Conservation (phyloP, 345 rosid species). For the Lepidium didymum region DNA sequence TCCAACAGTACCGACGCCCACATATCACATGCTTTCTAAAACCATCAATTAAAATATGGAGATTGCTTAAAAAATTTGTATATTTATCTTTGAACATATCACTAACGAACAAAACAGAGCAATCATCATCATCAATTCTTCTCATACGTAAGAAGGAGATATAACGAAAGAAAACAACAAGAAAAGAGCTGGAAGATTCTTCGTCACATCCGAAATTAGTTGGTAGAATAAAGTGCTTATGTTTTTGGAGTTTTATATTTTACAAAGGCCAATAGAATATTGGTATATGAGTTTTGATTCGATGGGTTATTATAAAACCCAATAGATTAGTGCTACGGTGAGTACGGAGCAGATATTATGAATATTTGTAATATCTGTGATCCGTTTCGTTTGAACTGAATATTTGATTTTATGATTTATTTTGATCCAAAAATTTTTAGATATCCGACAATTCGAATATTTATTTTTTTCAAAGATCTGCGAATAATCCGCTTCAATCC, state of each 20-base stretch:
- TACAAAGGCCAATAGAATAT: not conserved
- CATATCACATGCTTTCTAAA: slow-evolving; percentile 14
- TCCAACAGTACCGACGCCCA: slow-evolving; percentile 2
- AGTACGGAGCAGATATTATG: too few relatives aligned
- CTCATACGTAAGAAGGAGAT: slow-evolving; percentile 16
- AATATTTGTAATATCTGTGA: too few relatives aligned
- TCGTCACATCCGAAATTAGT: slow-evolving; percentile 18
- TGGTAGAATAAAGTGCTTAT: not conserved
- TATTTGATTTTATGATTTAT: too few relatives aligned
- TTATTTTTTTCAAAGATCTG: too few relatives aligned
- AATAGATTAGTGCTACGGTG: too few relatives aligned
- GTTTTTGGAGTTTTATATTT: not conserved
- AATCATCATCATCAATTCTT: slow-evolving; percentile 21
- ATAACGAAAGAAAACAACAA: slow-evolving; percentile 4
- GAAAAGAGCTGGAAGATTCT: slow-evolving; percentile 23
- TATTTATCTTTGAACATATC: not conserved
- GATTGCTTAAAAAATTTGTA: not conserved
- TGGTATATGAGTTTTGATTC: not conserved
- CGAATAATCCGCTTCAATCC: too few relatives aligned
- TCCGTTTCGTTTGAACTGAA: too few relatives aligned
- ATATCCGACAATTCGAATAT: too few relatives aligned
- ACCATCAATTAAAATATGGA: not conserved
- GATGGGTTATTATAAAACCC: too few relatives aligned
- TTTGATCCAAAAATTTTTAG: too few relatives aligned
- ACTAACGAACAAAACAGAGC: slow-evolving; percentile 19